Evolutionary conservation across 495 filamentous ascomycete genomes (phyloP), one percentile per base, ranked within the genome.

Genomic region (Penicillium roqueforti): DNA sequence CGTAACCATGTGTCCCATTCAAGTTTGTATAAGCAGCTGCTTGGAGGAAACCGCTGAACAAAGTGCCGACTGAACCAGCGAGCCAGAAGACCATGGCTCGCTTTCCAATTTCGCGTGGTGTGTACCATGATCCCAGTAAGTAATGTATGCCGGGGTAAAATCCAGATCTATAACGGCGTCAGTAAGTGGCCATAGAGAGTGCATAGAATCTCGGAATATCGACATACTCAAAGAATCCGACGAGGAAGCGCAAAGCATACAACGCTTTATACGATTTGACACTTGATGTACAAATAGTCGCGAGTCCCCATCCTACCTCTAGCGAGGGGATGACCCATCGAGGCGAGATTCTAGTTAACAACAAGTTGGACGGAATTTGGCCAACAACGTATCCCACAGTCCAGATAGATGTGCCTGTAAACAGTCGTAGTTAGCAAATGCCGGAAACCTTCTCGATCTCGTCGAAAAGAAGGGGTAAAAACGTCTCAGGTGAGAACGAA

Each of bases 341-440:
- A 11, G 80, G 81, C 0, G 78, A 75, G 10, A 83, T 53, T 20
- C 68, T 56, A 1, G 75, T 79, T 37, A 83, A 53, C 43, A 83
- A 69, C 34, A 83, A 63, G 56, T 82, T 78, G 58, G 70, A 74
- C 0, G 81, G 81, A 37, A 84, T 75, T 59, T 83, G 71, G 18
- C 79, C 80, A 34, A 83, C 68, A 5, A 84, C 74, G 59, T 83
- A 80, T 19, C 81, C 82, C 10, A 81, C 76, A 1, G 80, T 84
- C 68, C 75, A 85, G 42, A 68, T 72, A 1, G 76, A 77, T 25
- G 67, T 71, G 57, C 74, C 54, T 38, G 44, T 29, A 18, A 18
- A 52, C 56, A 25, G 13, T 1, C 59, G 25, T 59, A 80, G 63
- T 36, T 75, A 80, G 16, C 14, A 82, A 59, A 47, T 34, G 16